Evolutionary conservation across 208 protist genomes (phyloP), one percentile per base, ranked within the genome.

Genomic region (Leishmania arabica): DNA sequence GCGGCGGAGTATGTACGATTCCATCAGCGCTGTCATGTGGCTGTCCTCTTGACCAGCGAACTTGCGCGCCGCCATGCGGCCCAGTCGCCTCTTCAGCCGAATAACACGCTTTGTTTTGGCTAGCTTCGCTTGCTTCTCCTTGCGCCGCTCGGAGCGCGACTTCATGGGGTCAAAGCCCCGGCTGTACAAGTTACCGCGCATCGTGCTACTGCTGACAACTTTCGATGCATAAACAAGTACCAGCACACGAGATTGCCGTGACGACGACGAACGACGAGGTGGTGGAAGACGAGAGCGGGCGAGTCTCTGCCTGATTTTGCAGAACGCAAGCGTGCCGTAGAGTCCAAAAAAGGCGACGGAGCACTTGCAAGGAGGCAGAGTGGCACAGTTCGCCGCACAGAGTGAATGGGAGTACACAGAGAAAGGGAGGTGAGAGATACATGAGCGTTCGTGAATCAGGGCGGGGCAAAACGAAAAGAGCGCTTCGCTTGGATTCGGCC

Each of bases 1-100:
- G 56, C 95, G 89, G 49, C 93, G 91, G 2, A 89, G 34, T 13
- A 95, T 92, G 81, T 95, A 97, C 17, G 92, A 95, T 82, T 96
- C 88, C 95, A 97, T 97, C 34, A 97, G 79, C 19, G 93, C 90
- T 42, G 92, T 94, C 86, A 89, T 93, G 88, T 97, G 95, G 13
- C 75, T 83, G 66, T 95, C 91, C 71, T 92, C 81, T 80, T 97
- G 90, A 13, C 86, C 69, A 34, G 88, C 85, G 62, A 88, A 95
- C 73, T 94, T 90, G 24, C 80, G 80, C 17, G 83, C 86, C 17
- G 83, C 70, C n/a, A 96, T 87, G 53, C 90, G 86, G 7, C 75
- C 75, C 7, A 96, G 84, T 11, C 92, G 91, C 69, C 86, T 92
- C 81, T 90, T 86, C 17, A 95, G 86, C 1, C 93, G 89, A 45